These are phyloP conservation scores for Yamadazyma endophytica DNA, from an alignment of 805 yeast genomes.

Conservation along the genomic window DNA sequence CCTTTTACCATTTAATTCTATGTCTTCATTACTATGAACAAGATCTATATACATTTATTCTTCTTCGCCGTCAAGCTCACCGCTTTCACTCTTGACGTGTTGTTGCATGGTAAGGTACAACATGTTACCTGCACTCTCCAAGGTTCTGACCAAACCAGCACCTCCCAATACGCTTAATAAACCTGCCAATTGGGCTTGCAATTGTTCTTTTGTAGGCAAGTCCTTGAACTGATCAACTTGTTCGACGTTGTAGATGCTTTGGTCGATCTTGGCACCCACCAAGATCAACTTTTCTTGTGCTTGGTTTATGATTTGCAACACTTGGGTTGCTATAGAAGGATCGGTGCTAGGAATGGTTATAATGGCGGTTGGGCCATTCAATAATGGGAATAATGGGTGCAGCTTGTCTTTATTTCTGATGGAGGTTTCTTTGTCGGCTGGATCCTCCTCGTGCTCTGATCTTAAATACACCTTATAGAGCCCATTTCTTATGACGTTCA, in stretches of 20 bases:
- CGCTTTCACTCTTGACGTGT: slow-evolving; percentile 9
- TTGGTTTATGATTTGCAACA: slow-evolving; percentile 56
- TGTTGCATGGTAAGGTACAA: slow-evolving; percentile 74
- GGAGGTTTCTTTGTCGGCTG: slow-evolving; percentile 58
- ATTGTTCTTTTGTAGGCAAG: slow-evolving; percentile 64
- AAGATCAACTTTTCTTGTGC: slow-evolving; percentile 73
- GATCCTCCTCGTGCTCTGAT: slow-evolving; percentile 66
- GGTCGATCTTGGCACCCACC: slow-evolving; percentile 82
- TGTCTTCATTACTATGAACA: not conserved
- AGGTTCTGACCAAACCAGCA: slow-evolving; percentile 79
- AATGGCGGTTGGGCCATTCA: slow-evolving; percentile 84
- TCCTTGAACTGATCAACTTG: slow-evolving; percentile 63
- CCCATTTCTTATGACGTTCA: slow-evolving; percentile 64
- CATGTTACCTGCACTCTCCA: slow-evolving; percentile 62
- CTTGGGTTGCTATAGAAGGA: slow-evolving; percentile 61
- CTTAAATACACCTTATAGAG: slow-evolving; percentile 74
- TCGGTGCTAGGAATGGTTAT: slow-evolving; percentile 64
- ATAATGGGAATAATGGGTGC: slow-evolving; percentile 69
- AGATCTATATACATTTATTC: not conserved
- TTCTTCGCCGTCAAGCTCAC: too few relatives aligned
- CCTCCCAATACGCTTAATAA: slow-evolving; percentile 82
- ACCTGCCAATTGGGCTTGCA: slow-evolving; percentile 82
- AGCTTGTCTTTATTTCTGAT: slow-evolving; percentile 35
- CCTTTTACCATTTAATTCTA: slow-evolving; percentile 11
- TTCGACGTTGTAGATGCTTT: slow-evolving; percentile 46